These are phyloP conservation scores for Kodamaea fungicola DNA, from an alignment of 1,139 yeast species.

Conservation along the genomic window DNA sequence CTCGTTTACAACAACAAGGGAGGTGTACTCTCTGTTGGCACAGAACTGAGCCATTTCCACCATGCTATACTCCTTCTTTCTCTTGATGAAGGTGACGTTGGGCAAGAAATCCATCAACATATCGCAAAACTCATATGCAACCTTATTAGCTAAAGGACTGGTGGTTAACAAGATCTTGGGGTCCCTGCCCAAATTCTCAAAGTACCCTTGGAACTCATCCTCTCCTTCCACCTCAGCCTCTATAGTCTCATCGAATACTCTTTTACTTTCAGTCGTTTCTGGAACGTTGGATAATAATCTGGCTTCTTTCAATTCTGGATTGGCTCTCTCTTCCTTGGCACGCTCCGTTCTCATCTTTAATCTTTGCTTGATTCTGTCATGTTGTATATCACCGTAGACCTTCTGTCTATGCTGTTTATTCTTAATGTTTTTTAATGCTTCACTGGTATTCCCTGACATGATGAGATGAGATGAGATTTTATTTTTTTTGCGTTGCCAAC, in stretches of 20 bases:
- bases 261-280: conserved; percentile 80
- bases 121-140: conserved; percentile 89
- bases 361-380: conserved; percentile 70
- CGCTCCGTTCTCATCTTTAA: conserved; percentile 74
- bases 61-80: conserved; percentile 80
- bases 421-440: conserved; percentile 48
- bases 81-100: conserved; percentile 77
- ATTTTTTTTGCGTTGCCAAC: conserved; percentile 2
- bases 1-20: conserved; percentile 84
- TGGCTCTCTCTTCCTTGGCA: conserved; percentile 77
- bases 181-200: conserved; percentile 45
- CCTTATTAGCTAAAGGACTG: conserved; percentile 77
- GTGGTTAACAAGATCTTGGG: conserved; percentile 92
- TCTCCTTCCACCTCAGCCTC: conserved; percentile 72
- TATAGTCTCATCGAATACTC: conserved; percentile 90
- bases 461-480: conserved; percentile 8
- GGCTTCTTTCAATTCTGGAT: conserved; percentile 78
- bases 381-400: conserved; percentile 69
- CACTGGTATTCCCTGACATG: conserved; percentile 22
- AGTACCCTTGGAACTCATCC: conserved; percentile 72
- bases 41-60: conserved; percentile 84
- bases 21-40: conserved; percentile 79
- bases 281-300: conserved; percentile 80
- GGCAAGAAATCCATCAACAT: conserved; percentile 82
- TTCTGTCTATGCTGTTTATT: conserved; percentile 81